phyloP scores from a whole-genome alignment of 2,329 filamentous ascomycete genomes.

The Epichloe amarillans region DNA sequence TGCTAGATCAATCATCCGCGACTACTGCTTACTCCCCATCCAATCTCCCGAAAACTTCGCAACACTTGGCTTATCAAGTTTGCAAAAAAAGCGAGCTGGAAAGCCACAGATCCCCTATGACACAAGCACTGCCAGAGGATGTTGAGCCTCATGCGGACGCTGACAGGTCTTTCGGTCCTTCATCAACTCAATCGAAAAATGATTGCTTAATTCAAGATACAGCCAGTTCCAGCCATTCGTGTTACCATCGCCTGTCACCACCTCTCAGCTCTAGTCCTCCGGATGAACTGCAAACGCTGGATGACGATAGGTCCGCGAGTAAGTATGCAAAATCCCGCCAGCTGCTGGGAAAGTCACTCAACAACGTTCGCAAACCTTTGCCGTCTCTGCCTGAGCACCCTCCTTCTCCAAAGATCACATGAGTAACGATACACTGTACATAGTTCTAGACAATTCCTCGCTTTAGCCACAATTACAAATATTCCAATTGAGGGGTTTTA shows the following conservation, averaged over 20 bases:
- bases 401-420: conserved; percentile 24
- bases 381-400: conserved; percentile 16
- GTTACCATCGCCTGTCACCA: conserved; percentile 15
- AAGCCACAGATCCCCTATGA: not conserved
- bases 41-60: conserved; percentile 8
- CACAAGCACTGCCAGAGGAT: not conserved
- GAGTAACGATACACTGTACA: not conserved
- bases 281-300: conserved; percentile 7
- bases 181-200: not conserved
- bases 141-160: not conserved
- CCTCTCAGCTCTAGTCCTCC: conserved; percentile 13
- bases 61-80: conserved; percentile 3
- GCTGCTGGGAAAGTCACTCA: conserved; percentile 4
- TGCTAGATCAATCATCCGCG: conserved; percentile 15
- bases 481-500: not conserved
- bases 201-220: conserved; percentile 1
- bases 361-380: conserved; percentile 26
- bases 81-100: not conserved
- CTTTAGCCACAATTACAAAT: conserved; percentile 6
- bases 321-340: conserved; percentile 1
- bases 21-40: conserved; percentile 12
- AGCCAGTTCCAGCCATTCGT: conserved; percentile 6
- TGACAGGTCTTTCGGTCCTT: not conserved
- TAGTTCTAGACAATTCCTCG: not conserved
- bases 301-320: not conserved